Conservation (phyloP, 148 eudicot genomes). For the Rhododendron ovatum region DNA sequence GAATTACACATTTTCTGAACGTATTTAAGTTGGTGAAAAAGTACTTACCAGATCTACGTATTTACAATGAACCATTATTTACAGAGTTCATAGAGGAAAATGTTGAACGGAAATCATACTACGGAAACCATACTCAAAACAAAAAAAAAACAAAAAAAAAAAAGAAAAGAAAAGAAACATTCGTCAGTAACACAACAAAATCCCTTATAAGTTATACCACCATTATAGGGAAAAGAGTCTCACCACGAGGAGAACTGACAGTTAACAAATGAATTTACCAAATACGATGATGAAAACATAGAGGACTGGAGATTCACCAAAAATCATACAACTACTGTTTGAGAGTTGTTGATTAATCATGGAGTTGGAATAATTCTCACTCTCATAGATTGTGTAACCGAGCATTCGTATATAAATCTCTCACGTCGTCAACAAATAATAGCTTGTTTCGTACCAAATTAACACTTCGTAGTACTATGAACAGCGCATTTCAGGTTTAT, state of each 20-base stretch:
- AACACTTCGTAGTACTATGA: background rate
- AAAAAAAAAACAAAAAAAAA: background rate
- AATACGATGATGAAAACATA: background rate
- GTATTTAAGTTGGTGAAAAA: background rate
- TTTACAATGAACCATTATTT: background rate
- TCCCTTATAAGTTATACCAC: background rate
- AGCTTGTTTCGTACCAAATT: background rate
- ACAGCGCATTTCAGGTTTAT: background rate
- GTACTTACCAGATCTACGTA: background rate
- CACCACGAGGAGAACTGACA: background rate
- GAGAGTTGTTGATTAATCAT: background rate
- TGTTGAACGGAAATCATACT: background rate
- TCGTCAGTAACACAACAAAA: background rate
- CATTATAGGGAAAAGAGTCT: background rate
- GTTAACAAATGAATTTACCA: background rate
- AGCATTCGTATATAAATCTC: background rate
- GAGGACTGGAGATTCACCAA: background rate
- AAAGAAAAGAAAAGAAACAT: background rate
- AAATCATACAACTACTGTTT: background rate
- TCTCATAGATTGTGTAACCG: background rate
- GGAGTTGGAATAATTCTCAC: background rate
- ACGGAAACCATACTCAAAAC: too few relatives aligned
- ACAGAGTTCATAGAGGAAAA: background rate
- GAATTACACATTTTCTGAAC: background rate
- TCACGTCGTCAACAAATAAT: background rate